Evolutionary conservation across 176 grass and related monocot genomes (phyloP).

Genomic region (Aegilops bicornis): DNA sequence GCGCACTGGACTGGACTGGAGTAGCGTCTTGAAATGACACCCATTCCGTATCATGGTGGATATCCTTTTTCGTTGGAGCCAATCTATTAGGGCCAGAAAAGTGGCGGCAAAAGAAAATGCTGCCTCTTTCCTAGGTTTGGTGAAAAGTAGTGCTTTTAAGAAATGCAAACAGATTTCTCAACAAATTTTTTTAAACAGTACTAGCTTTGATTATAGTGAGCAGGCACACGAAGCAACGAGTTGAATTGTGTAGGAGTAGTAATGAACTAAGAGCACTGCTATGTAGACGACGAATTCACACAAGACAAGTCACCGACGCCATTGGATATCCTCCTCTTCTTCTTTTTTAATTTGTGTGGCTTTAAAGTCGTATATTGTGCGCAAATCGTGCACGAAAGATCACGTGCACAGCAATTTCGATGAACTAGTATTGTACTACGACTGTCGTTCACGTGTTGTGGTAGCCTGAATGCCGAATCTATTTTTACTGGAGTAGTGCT

Average conservation of each 20-base stretch:
- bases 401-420: too few species aligned
- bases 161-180: not conserved
- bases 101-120: not conserved
- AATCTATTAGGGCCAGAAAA: not conserved
- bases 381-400: too few species aligned
- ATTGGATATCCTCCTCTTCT: too few species aligned
- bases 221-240: not conserved
- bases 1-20: not conserved
- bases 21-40: not conserved
- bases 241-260: not conserved
- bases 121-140: not conserved
- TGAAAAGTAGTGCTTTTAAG: conserved; percentile 20
- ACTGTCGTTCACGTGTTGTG: too few species aligned
- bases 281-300: too few species aligned
- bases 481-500: too few species aligned
- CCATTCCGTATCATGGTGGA: not conserved
- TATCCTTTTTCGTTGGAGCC: conserved; percentile 7
- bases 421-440: too few species aligned
- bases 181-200: not conserved
- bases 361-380: too few species aligned
- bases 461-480: too few species aligned
- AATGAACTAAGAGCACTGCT: too few species aligned
- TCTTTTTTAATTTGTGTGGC: too few species aligned
- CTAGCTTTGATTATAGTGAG: not conserved
- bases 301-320: too few species aligned